Conservation (phyloP, 75 land plant species). For the Isoetes taiwanensis region DNA sequence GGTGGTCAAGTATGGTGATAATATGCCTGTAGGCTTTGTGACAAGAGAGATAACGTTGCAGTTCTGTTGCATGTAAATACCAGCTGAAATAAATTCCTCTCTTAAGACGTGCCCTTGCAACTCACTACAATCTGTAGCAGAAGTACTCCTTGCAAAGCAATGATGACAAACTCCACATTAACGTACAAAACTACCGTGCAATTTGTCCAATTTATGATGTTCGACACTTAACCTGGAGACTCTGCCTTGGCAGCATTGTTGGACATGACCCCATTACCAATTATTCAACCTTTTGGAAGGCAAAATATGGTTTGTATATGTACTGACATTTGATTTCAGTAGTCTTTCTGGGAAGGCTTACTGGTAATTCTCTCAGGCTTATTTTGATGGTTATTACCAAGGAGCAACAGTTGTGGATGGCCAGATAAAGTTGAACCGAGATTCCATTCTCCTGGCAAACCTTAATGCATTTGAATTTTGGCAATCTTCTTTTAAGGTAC, state of each 20-base stretch:
- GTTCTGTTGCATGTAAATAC: no score
- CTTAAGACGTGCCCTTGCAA: no score
- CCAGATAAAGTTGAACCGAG: slow-evolving; percentile 8
- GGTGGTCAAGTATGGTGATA: slow-evolving; percentile 25
- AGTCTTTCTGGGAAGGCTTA: not conserved
- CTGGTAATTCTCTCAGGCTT: slow-evolving; percentile 11
- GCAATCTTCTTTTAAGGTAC: slow-evolving; percentile 67
- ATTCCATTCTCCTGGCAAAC: slow-evolving; percentile 37
- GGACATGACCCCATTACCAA: slow-evolving; percentile 61
- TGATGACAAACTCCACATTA: no score
- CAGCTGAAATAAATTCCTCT: no score
- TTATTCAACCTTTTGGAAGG: slow-evolving; percentile 61
- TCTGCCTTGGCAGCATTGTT: slow-evolving; percentile 57
- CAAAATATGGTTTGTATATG: slow-evolving; percentile 26
- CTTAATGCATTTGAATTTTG: slow-evolving; percentile 67
- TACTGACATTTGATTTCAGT: not conserved
- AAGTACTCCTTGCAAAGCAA: no score
- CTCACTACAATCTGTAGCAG: no score
- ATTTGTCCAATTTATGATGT: no score
- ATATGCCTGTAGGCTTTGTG: slow-evolving; percentile 39
- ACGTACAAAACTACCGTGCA: no score
- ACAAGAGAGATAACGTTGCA: slow-evolving; percentile 31
- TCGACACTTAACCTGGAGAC: no score
- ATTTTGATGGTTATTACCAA: slow-evolving; percentile 30
- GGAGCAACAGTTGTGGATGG: slow-evolving; percentile 8